Evolutionary conservation across 176 grass and related monocot species (phyloP).

Genomic region (Carex myosuroides): DNA sequence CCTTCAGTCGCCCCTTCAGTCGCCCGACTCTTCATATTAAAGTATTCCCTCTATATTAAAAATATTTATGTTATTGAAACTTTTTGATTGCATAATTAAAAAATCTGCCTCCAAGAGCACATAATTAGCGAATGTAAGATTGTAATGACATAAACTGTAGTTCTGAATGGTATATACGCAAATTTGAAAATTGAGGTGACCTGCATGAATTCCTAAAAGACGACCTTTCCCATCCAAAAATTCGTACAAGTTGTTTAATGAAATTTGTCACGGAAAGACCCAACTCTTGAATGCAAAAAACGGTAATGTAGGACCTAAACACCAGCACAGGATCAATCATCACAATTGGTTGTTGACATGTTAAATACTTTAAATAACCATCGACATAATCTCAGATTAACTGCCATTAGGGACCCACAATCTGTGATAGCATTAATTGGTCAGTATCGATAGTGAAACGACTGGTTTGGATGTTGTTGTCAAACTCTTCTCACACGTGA

Average conservation of each 20-base stretch:
- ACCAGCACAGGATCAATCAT: background rate
- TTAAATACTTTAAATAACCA: background rate
- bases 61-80: no score
- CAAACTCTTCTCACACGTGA: conserved; percentile 59
- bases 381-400: background rate
- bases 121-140: no score
- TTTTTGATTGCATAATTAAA: no score
- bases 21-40: no score
- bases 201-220: background rate
- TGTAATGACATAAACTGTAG: no score
- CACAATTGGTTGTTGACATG: background rate
- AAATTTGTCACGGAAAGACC: background rate
- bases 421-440: background rate
- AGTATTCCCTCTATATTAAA: no score
- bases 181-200: background rate
- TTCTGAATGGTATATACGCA: background rate
- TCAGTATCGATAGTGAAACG: conserved; percentile 2
- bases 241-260: background rate
- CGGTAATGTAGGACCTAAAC: background rate
- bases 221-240: background rate
- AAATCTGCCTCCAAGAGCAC: no score
- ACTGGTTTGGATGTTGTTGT: conserved; percentile 38
- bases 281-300: background rate
- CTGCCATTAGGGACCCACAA: background rate
- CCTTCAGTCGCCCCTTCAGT: no score